phyloP scores from a whole-genome alignment of 2,329 filamentous ascomycete genomes.

The Aspergillus persii region DNA sequence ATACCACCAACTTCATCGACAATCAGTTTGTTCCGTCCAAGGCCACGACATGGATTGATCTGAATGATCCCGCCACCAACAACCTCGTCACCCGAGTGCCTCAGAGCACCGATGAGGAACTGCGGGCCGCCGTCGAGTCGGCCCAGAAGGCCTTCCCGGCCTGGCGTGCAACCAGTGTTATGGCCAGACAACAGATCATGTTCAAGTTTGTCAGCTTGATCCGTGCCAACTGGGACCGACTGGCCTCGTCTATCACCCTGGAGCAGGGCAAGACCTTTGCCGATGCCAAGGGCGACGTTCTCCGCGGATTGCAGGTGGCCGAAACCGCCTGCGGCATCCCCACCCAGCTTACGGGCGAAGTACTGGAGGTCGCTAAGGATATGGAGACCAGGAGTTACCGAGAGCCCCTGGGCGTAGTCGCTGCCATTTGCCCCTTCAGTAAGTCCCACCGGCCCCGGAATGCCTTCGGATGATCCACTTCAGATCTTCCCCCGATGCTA shows the following conservation, averaged over 20 bases:
- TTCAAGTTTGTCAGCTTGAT: conserved; percentile 66
- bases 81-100: conserved; percentile 65
- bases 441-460: conserved; percentile 27
- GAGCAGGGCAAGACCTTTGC: conserved; percentile 69
- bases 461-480: neutral
- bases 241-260: conserved; percentile 64
- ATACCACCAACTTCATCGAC: conserved; percentile 64
- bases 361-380: conserved; percentile 67
- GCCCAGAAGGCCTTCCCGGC: conserved; percentile 62
- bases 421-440: conserved; percentile 67
- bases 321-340: conserved; percentile 68
- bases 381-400: conserved; percentile 68
- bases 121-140: conserved; percentile 60
- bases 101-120: conserved; percentile 63
- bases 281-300: conserved; percentile 65
- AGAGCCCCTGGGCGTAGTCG: conserved; percentile 63
- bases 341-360: conserved; percentile 63
- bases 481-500: conserved; percentile 13
- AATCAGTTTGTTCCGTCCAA: conserved; percentile 61
- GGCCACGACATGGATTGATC: conserved; percentile 61
- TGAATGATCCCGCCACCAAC: conserved; percentile 65
- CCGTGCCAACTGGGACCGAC: conserved; percentile 62
- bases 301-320: conserved; percentile 64
- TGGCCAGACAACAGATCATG: conserved; percentile 62
- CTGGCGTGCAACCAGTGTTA: conserved; percentile 61